Base-by-base conservation (phyloP, 805 yeast species). In the Cyberlindnera maritima region DNA sequence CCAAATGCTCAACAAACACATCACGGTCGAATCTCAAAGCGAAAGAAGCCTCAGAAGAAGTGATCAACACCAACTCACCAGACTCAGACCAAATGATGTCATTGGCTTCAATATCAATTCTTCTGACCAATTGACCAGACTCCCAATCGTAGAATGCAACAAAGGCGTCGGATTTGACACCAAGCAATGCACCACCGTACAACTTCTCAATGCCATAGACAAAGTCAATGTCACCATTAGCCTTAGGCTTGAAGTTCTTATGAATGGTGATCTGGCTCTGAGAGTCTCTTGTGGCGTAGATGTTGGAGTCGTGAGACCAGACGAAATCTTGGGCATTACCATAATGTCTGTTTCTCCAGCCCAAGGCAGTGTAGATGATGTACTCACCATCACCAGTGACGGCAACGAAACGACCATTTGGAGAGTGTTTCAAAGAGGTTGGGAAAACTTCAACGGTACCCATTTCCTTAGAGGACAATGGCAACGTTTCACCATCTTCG, bases 341-440 rank as follows among this genome's bases (percentile, higher is more conserved):
- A 67, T 87, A 94, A 41, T 90, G 76, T 71, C 90, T 94, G 61
- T 92, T 90, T 72, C 99, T 82, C 99, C 99, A 94, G 1, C 98
- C 98, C 60, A 94, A 77, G 2, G 99, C 92, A 2, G 98, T 91
- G 70, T 92, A 94, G 45, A 94, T 85, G 58, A 92, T 88, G 66
- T 89, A 92, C 69, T 94, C 99, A 50, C 97, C 97, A 69, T 94
- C 99, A 63, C 99, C 99, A 39, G 92, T 85, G 41, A 94, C 97
- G 23, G 98, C 86, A 34, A 91, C 97, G 65, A 87, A 94, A 67
- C 97, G 82, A 54, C 99, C 99, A 64, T 94, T 94, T 53, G 98
- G 97, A 38, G 98, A 92, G 68, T 94, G 99, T 41, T 76, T 71
- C 61, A 94, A 76, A 50, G 86, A 77, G 52, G 87, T 85, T 44